Evolutionary conservation across 2,329 filamentous ascomycete genomes (phyloP).

Genomic region (Malbranchea zuffiana): DNA sequence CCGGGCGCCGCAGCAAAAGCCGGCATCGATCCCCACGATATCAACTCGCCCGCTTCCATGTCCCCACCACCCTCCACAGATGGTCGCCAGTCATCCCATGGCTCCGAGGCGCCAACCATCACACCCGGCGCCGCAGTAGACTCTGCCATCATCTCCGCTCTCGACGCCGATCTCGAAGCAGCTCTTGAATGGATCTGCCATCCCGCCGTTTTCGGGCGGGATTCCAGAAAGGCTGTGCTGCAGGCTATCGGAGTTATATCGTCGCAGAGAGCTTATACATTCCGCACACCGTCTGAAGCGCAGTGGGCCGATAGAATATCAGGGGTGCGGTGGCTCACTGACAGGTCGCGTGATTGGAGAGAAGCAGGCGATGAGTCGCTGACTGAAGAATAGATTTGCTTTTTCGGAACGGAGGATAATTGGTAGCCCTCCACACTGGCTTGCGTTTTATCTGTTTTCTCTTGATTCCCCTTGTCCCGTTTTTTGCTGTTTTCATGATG

Average conservation of each 20-base stretch:
- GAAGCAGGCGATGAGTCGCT: conserved; percentile 68
- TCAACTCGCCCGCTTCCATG: conserved; percentile 27
- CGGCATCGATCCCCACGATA: conserved; percentile 26
- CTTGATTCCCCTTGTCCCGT: neutral
- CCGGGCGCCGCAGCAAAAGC: conserved; percentile 31
- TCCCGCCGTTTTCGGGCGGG: conserved; percentile 84
- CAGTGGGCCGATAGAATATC: conserved; percentile 76
- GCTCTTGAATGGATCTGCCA: conserved; percentile 97
- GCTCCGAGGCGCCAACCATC: conserved; percentile 37
- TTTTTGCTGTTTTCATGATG: neutral
- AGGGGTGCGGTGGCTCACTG: conserved; percentile 70
- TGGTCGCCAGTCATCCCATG: conserved; percentile 18
- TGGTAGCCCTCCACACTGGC: too few species aligned
- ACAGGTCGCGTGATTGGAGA: conserved; percentile 81
- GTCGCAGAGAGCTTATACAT: conserved; percentile 86
- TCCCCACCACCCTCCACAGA: conserved; percentile 31
- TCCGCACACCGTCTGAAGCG: conserved; percentile 76
- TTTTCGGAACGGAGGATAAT: too few species aligned
- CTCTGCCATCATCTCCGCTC: conserved; percentile 63
- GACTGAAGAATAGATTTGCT: conserved; percentile 39
- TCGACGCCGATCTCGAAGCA: conserved; percentile 82
- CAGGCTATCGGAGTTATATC: conserved; percentile 96
- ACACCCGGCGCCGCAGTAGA: conserved; percentile 66
- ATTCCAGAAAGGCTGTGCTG: conserved; percentile 87
- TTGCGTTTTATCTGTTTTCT: too few species aligned